Conservation (phyloP, 2,329 filamentous ascomycete species). For the Colletotrichum trifolii region DNA sequence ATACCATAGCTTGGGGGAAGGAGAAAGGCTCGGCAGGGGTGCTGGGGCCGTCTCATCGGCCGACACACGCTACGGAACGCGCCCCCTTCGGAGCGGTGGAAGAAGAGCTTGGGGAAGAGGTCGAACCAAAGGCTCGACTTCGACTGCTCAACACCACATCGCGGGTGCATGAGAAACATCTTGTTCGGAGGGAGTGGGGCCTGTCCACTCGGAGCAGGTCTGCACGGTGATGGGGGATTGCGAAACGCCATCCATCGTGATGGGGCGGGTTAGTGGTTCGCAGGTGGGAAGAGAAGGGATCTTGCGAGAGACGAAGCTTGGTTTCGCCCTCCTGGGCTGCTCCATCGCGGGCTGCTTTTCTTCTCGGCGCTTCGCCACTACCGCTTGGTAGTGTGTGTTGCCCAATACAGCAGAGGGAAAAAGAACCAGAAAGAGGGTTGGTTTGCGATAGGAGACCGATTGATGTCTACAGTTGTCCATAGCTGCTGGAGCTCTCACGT, state of each 20-base stretch:
- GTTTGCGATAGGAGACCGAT: not conserved
- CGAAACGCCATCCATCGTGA: constrained; percentile 21
- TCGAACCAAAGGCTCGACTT: constrained; percentile 3
- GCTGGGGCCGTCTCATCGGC: constrained; percentile 28
- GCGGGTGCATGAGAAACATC: constrained; percentile 17
- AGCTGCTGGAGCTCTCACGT: constrained; percentile 14
- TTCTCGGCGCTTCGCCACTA: constrained; percentile 19
- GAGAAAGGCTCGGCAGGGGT: constrained; percentile 26
- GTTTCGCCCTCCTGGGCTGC: constrained; percentile 27
- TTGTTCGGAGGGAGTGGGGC: not conserved
- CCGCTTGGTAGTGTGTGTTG: not conserved
- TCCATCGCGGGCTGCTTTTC: constrained; percentile 16
- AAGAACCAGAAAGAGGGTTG: not conserved
- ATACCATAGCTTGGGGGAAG: constrained; percentile 5
- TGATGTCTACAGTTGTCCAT: not conserved
- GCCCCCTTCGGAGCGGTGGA: constrained; percentile 2
- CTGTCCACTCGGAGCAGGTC: constrained; percentile 4
- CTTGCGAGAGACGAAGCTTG: constrained; percentile 8
- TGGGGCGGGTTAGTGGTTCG: constrained; percentile 10
- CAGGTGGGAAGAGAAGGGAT: constrained; percentile 7
- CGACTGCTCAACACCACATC: not conserved
- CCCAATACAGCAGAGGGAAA: not conserved
- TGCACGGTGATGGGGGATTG: constrained; percentile 5
- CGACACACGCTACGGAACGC: constrained; percentile 20
- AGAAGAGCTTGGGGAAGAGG: not conserved